Conservation (phyloP, 2,329 filamentous ascomycete species). For the Huntiella moniliformis region DNA sequence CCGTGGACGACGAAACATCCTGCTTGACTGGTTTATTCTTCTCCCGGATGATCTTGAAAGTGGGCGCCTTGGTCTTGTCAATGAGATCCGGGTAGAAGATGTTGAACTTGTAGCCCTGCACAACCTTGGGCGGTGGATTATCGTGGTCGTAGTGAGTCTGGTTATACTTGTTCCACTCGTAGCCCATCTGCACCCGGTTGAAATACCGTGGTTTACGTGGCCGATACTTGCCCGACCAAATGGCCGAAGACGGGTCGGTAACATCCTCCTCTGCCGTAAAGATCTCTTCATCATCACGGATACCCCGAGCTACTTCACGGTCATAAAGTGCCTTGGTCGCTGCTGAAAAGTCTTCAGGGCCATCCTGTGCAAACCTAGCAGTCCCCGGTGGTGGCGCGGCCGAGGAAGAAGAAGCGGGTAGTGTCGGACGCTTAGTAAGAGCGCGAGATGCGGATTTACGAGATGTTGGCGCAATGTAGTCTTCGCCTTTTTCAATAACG, state of each 20-base stretch:
- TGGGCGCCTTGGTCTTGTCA: constrained; percentile 84
- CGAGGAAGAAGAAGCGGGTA: constrained; percentile 10
- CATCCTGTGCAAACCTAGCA: constrained; percentile 48
- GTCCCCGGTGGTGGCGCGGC: constrained; percentile 29
- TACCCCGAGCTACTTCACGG: constrained; percentile 74
- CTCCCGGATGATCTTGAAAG: constrained; percentile 88
- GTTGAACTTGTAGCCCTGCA: constrained; percentile 98
- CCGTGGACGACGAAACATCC: constrained; percentile 51
- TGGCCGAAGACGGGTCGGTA: constrained; percentile 22
- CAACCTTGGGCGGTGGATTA: constrained; percentile 91
- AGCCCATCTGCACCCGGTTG: constrained; percentile 96
- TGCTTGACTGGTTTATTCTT: constrained; percentile 36
- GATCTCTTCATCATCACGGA: constrained; percentile 88
- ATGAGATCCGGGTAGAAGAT: constrained; percentile 97
- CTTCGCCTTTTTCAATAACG: constrained; percentile 9
- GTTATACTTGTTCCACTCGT: constrained; percentile 99
- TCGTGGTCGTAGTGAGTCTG: constrained; percentile 98
- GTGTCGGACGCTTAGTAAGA: not conserved
- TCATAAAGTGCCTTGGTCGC: constrained; percentile 81
- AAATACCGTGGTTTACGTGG: constrained; percentile 92
- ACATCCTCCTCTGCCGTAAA: constrained; percentile 81
- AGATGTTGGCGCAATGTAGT: constrained; percentile 11
- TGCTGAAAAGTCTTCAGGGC: constrained; percentile 66
- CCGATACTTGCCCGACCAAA: constrained; percentile 66
- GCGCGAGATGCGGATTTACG: not conserved